Evolutionary conservation across 768 basidiomycete species (phyloP).

Genomic region (Kwoniella heveanensis): DNA sequence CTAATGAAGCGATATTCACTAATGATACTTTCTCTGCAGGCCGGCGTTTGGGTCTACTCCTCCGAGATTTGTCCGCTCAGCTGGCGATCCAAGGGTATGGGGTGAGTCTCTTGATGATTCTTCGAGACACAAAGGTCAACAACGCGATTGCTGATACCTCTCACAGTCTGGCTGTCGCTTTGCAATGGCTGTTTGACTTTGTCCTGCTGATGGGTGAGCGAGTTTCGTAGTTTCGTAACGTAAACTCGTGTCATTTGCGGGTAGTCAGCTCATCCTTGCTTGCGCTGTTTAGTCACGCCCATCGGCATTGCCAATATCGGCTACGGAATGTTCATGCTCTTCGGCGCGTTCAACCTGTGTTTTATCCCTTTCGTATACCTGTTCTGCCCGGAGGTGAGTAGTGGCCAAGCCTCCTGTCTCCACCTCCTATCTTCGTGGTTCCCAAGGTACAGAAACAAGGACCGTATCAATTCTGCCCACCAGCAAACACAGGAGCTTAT

Average conservation of each 20-base stretch:
- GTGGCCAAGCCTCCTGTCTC: too few relatives aligned
- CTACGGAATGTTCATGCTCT: slow-evolving; percentile 19
- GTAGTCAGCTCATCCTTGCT: too few relatives aligned
- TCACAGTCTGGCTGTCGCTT: slow-evolving; percentile 24
- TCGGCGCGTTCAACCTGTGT: slow-evolving; percentile 27
- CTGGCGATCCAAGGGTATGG: slow-evolving; percentile 27
- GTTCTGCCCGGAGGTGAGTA: slow-evolving; percentile 31
- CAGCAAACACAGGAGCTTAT: too few relatives aligned
- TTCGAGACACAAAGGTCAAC: neutral
- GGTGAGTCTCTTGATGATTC: slow-evolving; percentile 9
- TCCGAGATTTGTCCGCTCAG: slow-evolving; percentile 23
- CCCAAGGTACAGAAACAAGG: neutral
- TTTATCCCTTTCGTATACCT: slow-evolving; percentile 29
- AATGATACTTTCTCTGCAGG: neutral
- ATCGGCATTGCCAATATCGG: slow-evolving; percentile 24
- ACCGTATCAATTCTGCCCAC: too few relatives aligned
- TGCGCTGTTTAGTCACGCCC: slow-evolving; percentile 27
- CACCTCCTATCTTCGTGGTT: neutral
- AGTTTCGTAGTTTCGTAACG: too few relatives aligned
- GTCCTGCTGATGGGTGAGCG: slow-evolving; percentile 23
- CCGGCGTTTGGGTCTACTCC: slow-evolving; percentile 24
- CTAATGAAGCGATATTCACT: neutral
- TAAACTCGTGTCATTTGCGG: too few relatives aligned
- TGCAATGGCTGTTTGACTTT: slow-evolving; percentile 34
- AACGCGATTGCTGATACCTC: neutral